Evolutionary conservation across 352 stramenopile genomes (phyloP).

Genomic region (Aphanomyces cochlioides): DNA sequence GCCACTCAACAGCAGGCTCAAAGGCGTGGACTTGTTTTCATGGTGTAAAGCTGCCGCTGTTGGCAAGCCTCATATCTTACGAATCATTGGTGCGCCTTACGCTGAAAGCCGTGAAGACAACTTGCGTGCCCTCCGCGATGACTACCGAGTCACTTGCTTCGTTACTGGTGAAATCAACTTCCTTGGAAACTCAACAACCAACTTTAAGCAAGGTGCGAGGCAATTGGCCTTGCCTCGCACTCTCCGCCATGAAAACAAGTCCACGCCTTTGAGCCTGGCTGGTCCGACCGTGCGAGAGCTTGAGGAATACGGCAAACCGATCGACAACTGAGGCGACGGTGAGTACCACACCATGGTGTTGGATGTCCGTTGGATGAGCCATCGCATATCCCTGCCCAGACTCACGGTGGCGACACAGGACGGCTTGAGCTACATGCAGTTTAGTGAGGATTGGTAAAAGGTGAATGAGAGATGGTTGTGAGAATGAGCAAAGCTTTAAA

Average conservation of each 20-base stretch:
- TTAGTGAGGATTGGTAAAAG: neutral
- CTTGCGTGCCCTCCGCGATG: slow-evolving; percentile 34
- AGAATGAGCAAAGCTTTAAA: neutral
- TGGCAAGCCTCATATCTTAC: slow-evolving; percentile 33
- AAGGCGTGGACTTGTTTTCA: slow-evolving; percentile 38
- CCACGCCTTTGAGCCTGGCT: slow-evolving; percentile 33
- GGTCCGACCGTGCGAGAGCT: slow-evolving; percentile 33
- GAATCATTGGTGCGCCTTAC: slow-evolving; percentile 34
- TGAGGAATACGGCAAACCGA: slow-evolving; percentile 25
- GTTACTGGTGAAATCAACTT: slow-evolving; percentile 47
- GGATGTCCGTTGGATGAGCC: slow-evolving; percentile 38
- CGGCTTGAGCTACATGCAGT: slow-evolving; percentile 18
- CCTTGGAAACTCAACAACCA: slow-evolving; percentile 38
- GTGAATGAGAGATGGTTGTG: neutral
- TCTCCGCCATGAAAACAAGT: slow-evolving; percentile 41
- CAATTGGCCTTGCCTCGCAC: slow-evolving; percentile 31
- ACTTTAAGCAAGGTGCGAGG: slow-evolving; percentile 42
- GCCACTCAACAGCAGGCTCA: no score
- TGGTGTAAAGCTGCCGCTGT: slow-evolving; percentile 40
- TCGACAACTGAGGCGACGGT: slow-evolving; percentile 45
- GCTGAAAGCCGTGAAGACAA: slow-evolving; percentile 39
- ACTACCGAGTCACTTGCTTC: slow-evolving; percentile 38
- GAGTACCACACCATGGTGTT: slow-evolving; percentile 55
- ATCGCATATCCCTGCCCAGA: slow-evolving; percentile 23
- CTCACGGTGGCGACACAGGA: slow-evolving; percentile 11